phyloP scores from a whole-genome alignment of 1,139 yeast species.

The Debaryomycetaceae sp. region DNA sequence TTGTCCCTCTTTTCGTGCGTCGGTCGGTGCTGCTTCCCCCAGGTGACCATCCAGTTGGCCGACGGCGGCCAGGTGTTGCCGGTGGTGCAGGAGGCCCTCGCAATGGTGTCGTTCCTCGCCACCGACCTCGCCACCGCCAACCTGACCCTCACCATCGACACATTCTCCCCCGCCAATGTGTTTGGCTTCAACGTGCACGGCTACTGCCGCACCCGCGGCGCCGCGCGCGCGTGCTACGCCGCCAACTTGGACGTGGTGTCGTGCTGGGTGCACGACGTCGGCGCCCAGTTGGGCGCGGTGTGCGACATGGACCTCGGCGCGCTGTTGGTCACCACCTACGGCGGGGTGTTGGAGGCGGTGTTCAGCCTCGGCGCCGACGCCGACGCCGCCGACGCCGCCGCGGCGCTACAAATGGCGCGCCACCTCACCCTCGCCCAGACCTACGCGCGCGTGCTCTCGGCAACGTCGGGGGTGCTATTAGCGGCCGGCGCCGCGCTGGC shows the following conservation, averaged over 20 bases:
- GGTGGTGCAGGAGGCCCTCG: constrained; percentile 46
- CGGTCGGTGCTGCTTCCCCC: constrained; percentile 36
- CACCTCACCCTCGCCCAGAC: no score
- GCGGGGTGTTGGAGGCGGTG: constrained; percentile 11
- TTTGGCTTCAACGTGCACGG: constrained; percentile 46
- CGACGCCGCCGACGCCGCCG: no score
- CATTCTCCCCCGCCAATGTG: constrained; percentile 37
- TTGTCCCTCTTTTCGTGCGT: constrained; percentile 1
- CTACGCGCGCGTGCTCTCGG: no score
- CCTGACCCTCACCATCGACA: constrained; percentile 30
- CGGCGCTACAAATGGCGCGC: no score
- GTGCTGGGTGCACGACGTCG: constrained; percentile 46
- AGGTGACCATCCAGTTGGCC: constrained; percentile 34
- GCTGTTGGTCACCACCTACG: constrained; percentile 36
- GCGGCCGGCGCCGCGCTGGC: no score
- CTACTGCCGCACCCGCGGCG: constrained; percentile 36
- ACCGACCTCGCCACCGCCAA: constrained; percentile 43
- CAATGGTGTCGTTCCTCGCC: constrained; percentile 52
- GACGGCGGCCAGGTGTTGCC: constrained; percentile 31
- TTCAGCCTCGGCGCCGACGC: no score
- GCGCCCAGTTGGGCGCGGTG: constrained; percentile 40
- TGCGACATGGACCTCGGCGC: constrained; percentile 31
- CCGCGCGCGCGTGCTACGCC: constrained; percentile 26
- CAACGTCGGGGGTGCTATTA: no score
- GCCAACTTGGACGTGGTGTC: constrained; percentile 40